These are phyloP conservation scores for Phylloporus scabripes DNA, from an alignment of 768 basidiomycete species.

Conservation along the genomic window DNA sequence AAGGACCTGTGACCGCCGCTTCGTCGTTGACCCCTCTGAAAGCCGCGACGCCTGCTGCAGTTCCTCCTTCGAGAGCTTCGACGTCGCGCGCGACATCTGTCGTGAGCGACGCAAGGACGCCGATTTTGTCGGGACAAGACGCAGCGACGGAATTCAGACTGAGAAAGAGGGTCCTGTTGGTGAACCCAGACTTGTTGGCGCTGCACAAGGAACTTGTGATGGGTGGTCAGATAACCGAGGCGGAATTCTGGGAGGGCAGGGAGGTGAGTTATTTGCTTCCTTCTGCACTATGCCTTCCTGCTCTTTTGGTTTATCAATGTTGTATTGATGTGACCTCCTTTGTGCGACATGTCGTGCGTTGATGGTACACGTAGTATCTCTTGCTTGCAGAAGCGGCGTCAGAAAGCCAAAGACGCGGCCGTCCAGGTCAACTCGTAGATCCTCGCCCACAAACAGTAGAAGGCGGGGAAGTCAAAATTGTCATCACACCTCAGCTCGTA, in stretches of 20 bases:
- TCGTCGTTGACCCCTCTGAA: constrained; percentile 16
- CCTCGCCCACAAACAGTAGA: constrained; percentile 82
- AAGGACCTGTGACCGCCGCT: constrained; percentile 20
- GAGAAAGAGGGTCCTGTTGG: constrained; percentile 72
- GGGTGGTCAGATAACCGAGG: constrained; percentile 77
- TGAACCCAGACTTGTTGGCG: constrained; percentile 68
- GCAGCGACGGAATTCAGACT: constrained; percentile 64
- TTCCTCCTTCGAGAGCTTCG: constrained; percentile 37
- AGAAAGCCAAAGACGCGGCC: constrained; percentile 73
- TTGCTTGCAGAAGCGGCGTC: constrained; percentile 69
- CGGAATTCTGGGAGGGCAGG: constrained; percentile 96
- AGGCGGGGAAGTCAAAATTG: constrained; percentile 81
- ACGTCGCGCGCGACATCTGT: constrained; percentile 62
- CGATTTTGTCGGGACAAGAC: constrained; percentile 53
- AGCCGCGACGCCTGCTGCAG: constrained; percentile 30
- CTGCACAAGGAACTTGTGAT: constrained; percentile 89
- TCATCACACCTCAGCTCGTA: constrained; percentile 86
- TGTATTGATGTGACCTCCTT: constrained; percentile 9
- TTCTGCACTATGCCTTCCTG: background rate
- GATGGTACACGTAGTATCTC: constrained; percentile 48
- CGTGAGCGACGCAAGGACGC: constrained; percentile 47
- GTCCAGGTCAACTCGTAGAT: constrained; percentile 80
- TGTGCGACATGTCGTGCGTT: background rate
- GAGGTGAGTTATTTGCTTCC: constrained; percentile 49
- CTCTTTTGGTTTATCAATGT: background rate